Evolutionary conservation across 2,329 filamentous ascomycete genomes (phyloP).

Genomic region (Trichophyton mentagrophytes): DNA sequence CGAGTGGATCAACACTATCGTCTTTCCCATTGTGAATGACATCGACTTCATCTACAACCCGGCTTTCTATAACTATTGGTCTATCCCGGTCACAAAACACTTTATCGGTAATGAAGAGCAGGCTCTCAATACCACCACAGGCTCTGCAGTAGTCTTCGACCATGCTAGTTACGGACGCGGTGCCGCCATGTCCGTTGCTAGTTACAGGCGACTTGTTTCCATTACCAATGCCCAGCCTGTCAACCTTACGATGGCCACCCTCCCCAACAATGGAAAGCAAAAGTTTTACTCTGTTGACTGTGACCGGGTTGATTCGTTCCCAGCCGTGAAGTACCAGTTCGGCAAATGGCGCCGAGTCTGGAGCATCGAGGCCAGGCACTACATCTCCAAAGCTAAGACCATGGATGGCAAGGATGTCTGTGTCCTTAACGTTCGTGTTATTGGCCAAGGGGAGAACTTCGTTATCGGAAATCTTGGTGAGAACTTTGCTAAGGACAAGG

Average conservation of each 20-base stretch:
- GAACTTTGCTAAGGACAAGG: constrained; percentile 15
- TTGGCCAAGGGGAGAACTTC: constrained; percentile 12
- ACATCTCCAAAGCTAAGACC: constrained; percentile 11
- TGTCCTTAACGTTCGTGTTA: constrained; percentile 14
- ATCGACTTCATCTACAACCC: constrained; percentile 15
- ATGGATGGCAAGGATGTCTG: constrained; percentile 11
- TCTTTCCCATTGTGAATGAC: constrained; percentile 13
- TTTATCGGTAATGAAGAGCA: constrained; percentile 14
- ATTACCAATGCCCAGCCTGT: constrained; percentile 13
- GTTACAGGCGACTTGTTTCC: constrained; percentile 12
- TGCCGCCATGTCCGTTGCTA: constrained; percentile 13
- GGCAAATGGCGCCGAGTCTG: constrained; percentile 11
- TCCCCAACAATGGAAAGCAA: constrained; percentile 15
- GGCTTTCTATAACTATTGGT: constrained; percentile 14
- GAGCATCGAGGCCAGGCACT: constrained; percentile 12
- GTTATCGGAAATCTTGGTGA: constrained; percentile 16
- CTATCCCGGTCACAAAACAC: constrained; percentile 12
- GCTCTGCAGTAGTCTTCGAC: constrained; percentile 14
- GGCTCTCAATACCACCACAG: constrained; percentile 13
- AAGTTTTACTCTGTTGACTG: constrained; percentile 14
- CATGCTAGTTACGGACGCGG: constrained; percentile 15
- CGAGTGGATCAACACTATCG: constrained; percentile 14
- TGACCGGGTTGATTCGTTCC: constrained; percentile 9
- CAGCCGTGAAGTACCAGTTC: constrained; percentile 13
- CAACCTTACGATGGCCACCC: constrained; percentile 5